A percentile compares a stretch with the other conserved stretches of the same genome.
Conservation (phyloP, 2,329 filamentous ascomycete genomes). For the Macroventuria anomochaeta region DNA sequence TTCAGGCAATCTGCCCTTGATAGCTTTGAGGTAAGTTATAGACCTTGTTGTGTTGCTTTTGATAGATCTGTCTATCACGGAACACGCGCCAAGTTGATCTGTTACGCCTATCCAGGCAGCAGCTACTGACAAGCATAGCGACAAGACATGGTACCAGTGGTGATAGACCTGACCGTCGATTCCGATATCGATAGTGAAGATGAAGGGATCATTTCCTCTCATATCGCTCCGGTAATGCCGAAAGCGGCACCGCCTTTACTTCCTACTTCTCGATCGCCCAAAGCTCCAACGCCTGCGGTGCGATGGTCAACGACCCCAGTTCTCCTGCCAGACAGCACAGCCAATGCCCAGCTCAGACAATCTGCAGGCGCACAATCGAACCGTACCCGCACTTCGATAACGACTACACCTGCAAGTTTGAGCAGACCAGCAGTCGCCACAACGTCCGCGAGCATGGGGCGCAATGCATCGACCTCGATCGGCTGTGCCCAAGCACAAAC, state of each 20-base stretch:
- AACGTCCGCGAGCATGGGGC: neutral
- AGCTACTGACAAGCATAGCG: constrained; percentile 28
- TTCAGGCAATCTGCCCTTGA: constrained; percentile 4
- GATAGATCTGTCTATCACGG: too few relatives aligned
- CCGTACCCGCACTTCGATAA: too few relatives aligned
- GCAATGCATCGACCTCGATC: neutral
- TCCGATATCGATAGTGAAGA: constrained; percentile 24
- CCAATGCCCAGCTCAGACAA: neutral
- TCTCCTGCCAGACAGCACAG: neutral
- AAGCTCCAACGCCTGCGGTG: neutral
- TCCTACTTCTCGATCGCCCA: neutral
- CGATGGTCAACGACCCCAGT: constrained; percentile 1
- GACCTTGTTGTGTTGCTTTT: neutral
- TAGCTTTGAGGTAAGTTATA: constrained; percentile 29
- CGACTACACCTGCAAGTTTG: neutral
- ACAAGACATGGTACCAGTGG: constrained; percentile 11
- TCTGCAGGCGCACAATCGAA: too few relatives aligned
- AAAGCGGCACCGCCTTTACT: neutral
- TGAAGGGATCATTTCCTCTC: neutral
- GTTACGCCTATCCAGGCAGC: neutral
- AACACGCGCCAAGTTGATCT: too few relatives aligned
- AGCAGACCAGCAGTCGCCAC: neutral
- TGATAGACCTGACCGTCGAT: constrained; percentile 35
- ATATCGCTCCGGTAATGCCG: neutral
- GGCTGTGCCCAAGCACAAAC: constrained; percentile 5